Conservation (phyloP, 129 eudicot genomes). For the Flaveria sonorensis region DNA sequence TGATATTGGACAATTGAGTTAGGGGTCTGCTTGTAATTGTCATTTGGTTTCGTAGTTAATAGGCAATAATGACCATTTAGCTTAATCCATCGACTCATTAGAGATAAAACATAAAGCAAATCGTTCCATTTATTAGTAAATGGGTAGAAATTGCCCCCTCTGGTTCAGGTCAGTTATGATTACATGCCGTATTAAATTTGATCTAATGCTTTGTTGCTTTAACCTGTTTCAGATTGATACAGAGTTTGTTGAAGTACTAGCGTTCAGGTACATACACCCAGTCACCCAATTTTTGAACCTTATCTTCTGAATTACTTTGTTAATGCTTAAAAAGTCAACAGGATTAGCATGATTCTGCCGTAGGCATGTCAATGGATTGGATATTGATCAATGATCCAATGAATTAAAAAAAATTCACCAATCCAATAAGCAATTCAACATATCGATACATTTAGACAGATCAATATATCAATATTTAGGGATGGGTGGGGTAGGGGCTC, state of each 20-base stretch:
- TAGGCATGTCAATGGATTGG: background rate
- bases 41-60: background rate
- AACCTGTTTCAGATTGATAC: constrained; percentile 59
- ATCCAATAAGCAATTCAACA: background rate
- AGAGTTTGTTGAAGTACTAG: constrained; percentile 70
- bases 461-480: background rate
- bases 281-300: background rate
- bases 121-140: background rate
- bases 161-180: background rate
- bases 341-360: background rate
- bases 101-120: constrained; percentile 6
- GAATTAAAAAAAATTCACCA: background rate
- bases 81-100: background rate
- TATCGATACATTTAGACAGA: background rate
- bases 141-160: background rate
- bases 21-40: background rate
- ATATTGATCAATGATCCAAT: background rate
- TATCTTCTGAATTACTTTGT: background rate
- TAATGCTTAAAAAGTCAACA: constrained; percentile 6
- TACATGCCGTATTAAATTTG: background rate
- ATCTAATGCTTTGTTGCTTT: constrained; percentile 10
- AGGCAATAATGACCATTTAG: background rate
- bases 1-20: background rate
- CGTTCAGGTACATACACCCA: constrained; percentile 58
- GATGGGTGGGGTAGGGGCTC: background rate